Evolutionary conservation across 805 yeast genomes (phyloP).

Genomic region (Brettanomyces custersianus): DNA sequence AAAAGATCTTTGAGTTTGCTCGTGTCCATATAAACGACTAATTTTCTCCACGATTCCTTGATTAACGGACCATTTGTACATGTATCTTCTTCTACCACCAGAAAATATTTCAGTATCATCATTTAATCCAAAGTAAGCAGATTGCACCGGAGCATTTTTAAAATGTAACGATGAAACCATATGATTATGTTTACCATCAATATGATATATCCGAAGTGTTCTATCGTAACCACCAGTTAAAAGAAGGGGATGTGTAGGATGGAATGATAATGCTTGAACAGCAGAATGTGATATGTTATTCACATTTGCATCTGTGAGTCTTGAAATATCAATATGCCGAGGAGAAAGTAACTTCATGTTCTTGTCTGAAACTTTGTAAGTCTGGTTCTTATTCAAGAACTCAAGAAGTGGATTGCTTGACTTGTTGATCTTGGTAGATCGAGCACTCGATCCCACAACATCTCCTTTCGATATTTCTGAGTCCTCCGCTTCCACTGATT

Average conservation of each 20-base stretch:
- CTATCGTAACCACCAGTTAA: conserved; percentile 91
- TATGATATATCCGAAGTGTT: conserved; percentile 76
- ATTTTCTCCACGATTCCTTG: conserved; percentile 66
- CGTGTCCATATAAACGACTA: conserved; percentile 87
- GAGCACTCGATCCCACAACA: conserved; percentile 7
- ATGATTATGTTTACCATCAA: conserved; percentile 79
- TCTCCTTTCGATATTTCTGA: conserved; percentile 11
- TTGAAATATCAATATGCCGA: conserved; percentile 59
- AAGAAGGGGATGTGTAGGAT: conserved; percentile 71
- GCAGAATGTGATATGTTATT: conserved; percentile 65
- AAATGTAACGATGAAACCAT: conserved; percentile 77
- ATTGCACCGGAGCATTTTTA: conserved; percentile 69
- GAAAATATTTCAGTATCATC: conserved; percentile 53
- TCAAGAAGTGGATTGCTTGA: conserved; percentile 25
- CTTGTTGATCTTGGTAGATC: conserved; percentile 12
- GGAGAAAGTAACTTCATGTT: conserved; percentile 57
- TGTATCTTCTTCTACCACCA: conserved; percentile 85
- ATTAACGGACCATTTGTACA: conserved; percentile 83
- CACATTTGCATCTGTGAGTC: conserved; percentile 81
- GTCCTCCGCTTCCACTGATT: conserved; percentile 6
- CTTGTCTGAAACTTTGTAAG: conserved; percentile 22
- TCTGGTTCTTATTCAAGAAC: conserved; percentile 25
- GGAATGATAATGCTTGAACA: conserved; percentile 81
- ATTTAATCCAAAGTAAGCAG: conserved; percentile 51
- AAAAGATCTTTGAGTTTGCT: conserved; percentile 72